Evolutionary conservation across 129 eudicot species (phyloP), one percentile per base, ranked within the genome.

Genomic region (Dittrichia graveolens): DNA sequence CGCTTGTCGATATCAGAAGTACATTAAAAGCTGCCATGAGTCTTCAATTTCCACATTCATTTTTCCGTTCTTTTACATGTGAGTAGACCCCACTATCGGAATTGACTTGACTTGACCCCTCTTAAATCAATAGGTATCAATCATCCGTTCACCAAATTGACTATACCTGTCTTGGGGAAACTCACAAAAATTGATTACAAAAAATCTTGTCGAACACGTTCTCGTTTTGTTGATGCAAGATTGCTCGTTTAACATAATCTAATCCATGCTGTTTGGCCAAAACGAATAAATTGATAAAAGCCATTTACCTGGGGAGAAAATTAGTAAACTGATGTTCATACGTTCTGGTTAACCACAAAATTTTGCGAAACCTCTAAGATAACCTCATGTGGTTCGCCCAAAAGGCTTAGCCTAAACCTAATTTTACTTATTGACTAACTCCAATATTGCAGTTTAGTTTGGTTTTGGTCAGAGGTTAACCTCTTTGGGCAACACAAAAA

Each of bases 11-110:
- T 40, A 16, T 56, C 42, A 43, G 44, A 56, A 71, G 75, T 56
- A 71, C 54, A 18, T 49, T 5, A 42, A 70, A 54, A n/a, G 46
- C 63, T 40, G 19, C 13, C 24, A 42, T 43, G 55, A 71, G 19
- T 42, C 24, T 71, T 71, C 40, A 56, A 16, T 39, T 35, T 70
- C 52, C 65, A 40, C 64, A 71, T 57, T 67, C 9, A 50, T 4
- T 48, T 16, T 50, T n/a, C 48, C 15, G 34, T 69, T 12, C 14
- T 50, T 46, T 38, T 45, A 57, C 56, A 71, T 71, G 76, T 71
- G 66, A 71, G 14, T 56, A 56, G 31, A 71, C 75, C 75, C 66
- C 66, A 71, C 66, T 8, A 41, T 71, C 40, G 18, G 52, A 53
- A 41, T 53, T 18, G 63, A 68, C 46, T 68, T 10, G 15, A 57